Conservation (phyloP, 495 filamentous ascomycete genomes). For the Daldinia decipiens region DNA sequence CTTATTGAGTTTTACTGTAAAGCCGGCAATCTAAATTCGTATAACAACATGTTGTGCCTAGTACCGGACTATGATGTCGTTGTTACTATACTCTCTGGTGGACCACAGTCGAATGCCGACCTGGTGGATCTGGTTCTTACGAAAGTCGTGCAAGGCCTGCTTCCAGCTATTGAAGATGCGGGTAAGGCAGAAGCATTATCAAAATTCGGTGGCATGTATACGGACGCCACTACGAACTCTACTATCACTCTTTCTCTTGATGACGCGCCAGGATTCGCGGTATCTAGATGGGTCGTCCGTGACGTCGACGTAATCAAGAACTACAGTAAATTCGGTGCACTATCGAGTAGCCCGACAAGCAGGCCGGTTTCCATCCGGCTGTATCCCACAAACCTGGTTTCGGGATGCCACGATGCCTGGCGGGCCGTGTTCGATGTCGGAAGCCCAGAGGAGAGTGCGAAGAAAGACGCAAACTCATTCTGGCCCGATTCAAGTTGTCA, state of each 20-base stretch:
- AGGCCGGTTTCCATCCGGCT: conserved; percentile 37
- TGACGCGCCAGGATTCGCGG: conserved; percentile 53
- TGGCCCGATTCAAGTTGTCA: conserved; percentile 45
- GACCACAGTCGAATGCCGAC: conserved; percentile 36
- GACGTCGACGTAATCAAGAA: conserved; percentile 54
- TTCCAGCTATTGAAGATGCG: conserved; percentile 59
- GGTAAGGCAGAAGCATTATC: conserved; percentile 54
- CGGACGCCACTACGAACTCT: conserved; percentile 50
- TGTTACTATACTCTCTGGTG: conserved; percentile 58
- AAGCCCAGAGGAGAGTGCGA: conserved; percentile 39
- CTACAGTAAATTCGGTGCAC: conserved; percentile 39
- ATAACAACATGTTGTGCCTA: conserved; percentile 59
- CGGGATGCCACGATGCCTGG: conserved; percentile 43
- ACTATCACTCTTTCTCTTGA: conserved; percentile 57
- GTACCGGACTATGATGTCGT: conserved; percentile 65
- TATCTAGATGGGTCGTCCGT: conserved; percentile 55
- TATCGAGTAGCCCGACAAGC: conserved; percentile 36
- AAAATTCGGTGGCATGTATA: conserved; percentile 56
- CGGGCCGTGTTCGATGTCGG: conserved; percentile 43
- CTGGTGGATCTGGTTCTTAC: conserved; percentile 46
- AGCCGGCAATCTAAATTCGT: conserved; percentile 59
- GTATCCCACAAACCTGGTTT: conserved; percentile 47
- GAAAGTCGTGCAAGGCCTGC: conserved; percentile 49
- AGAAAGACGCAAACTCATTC: conserved; percentile 41
- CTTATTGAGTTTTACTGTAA: conserved; percentile 67